A percentile compares a stretch with the other conserved stretches of the same genome.
Evolutionary conservation across 2,329 filamentous ascomycete genomes (phyloP).

Genomic region (Fusarium phyllophilum): DNA sequence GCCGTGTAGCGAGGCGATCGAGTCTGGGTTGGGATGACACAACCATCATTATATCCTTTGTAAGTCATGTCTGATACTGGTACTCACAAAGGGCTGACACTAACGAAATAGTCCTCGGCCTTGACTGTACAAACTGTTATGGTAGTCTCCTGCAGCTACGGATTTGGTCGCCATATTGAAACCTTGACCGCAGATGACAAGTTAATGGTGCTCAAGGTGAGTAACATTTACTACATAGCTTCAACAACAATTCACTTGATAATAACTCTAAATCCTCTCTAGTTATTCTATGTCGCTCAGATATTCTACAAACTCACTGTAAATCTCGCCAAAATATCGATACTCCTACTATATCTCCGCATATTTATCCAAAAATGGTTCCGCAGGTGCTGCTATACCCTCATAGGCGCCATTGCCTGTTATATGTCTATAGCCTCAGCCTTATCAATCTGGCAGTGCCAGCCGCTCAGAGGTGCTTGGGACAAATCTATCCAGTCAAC

Average conservation of each 20-base stretch:
- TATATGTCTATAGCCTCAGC: slow-evolving; percentile 58
- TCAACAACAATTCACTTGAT: background rate
- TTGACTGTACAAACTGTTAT: slow-evolving; percentile 52
- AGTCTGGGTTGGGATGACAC: slow-evolving; percentile 56
- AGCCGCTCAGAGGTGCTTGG: slow-evolving; percentile 59
- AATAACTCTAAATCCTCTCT: background rate
- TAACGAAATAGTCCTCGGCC: slow-evolving; percentile 47
- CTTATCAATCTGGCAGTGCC: slow-evolving; percentile 62
- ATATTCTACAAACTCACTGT: slow-evolving; percentile 65
- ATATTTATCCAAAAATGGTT: slow-evolving; percentile 62
- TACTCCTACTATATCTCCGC: slow-evolving; percentile 63
- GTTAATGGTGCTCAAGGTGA: slow-evolving; percentile 51
- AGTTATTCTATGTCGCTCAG: slow-evolving; percentile 63
- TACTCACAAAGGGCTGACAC: background rate
- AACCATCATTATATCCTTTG: slow-evolving; percentile 55
- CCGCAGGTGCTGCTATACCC: slow-evolving; percentile 53
- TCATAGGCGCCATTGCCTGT: slow-evolving; percentile 55
- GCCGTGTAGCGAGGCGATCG: slow-evolving; percentile 50
- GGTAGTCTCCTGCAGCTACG: slow-evolving; percentile 54
- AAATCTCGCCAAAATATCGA: slow-evolving; percentile 63
- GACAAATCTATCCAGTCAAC: slow-evolving; percentile 53
- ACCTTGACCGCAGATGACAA: slow-evolving; percentile 49
- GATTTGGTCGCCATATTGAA: slow-evolving; percentile 55
- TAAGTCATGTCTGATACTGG: slow-evolving; percentile 32
- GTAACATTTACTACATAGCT: background rate